Conservation (phyloP, 1,139 yeast genomes). For the Trichomonascaceae sp. region DNA sequence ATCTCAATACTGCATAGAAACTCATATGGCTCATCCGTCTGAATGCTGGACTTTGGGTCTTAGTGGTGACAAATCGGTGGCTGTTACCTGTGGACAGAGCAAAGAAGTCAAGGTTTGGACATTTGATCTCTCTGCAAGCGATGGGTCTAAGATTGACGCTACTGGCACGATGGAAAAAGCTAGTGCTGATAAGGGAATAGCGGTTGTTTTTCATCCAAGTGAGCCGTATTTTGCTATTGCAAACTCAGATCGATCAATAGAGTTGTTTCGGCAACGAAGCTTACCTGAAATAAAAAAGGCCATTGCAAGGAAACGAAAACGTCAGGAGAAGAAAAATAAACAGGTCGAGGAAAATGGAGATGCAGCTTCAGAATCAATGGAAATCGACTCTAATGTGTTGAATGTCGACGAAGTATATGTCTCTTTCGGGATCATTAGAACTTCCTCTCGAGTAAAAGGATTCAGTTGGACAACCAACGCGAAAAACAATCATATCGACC, state of each 20-base stretch:
- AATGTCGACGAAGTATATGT: conserved; percentile 26
- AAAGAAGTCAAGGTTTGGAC: conserved; percentile 83
- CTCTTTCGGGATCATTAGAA: conserved; percentile 30
- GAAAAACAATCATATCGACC: conserved; percentile 39
- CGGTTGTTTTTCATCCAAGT: conserved; percentile 46
- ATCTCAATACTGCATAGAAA: conserved; percentile 85
- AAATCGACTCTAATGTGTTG: neutral
- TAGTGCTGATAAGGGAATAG: conserved; percentile 69
- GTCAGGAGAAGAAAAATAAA: conserved; percentile 37
- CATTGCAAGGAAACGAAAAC: conserved; percentile 67
- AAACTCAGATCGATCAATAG: conserved; percentile 76
- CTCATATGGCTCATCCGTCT: conserved; percentile 88
- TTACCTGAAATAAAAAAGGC: conserved; percentile 79
- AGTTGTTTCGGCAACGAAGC: conserved; percentile 69
- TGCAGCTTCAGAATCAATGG: neutral
- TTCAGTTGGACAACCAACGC: conserved; percentile 28
- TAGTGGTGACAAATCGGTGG: conserved; percentile 28
- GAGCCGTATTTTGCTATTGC: conserved; percentile 57
- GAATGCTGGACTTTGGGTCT: conserved; percentile 86
- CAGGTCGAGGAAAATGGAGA: conserved; percentile 5
- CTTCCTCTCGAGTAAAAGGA: conserved; percentile 31
- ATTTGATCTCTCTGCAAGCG: conserved; percentile 45
- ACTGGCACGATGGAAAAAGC: conserved; percentile 69
- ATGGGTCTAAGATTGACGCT: conserved; percentile 49
- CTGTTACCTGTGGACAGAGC: conserved; percentile 69